A percentile compares a stretch with the other conserved stretches of the same genome.
Conservation (phyloP, 495 filamentous ascomycete species). For the Hyaloscypha finlandica region DNA sequence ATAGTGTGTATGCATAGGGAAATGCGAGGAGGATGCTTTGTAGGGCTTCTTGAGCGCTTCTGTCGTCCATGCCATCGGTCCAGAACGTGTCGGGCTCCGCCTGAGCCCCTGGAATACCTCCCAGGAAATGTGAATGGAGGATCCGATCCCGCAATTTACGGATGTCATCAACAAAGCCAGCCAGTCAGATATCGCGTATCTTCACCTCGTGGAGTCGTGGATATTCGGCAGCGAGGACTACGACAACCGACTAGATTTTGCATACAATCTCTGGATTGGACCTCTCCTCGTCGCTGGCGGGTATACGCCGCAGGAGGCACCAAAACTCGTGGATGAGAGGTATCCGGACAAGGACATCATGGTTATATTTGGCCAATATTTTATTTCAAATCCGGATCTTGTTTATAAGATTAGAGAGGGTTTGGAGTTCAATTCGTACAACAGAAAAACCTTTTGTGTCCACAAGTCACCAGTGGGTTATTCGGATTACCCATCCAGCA, state of each 20-base stretch:
- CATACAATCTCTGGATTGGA: background rate
- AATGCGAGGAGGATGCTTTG: no score
- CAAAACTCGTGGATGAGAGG: conserved; percentile 3
- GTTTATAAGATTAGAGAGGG: conserved; percentile 12
- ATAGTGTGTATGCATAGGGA: no score
- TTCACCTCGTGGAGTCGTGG: background rate
- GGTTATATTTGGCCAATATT: conserved; percentile 20
- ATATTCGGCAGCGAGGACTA: background rate
- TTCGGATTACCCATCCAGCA: conserved; percentile 6
- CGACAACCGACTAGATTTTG: background rate
- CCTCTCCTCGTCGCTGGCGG: background rate
- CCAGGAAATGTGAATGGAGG: conserved; percentile 2
- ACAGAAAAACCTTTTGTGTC: conserved; percentile 16
- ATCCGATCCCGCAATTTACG: conserved; percentile 9
- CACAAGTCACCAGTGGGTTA: conserved; percentile 24
- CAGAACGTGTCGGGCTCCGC: background rate
- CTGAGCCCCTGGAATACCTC: background rate
- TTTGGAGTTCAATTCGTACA: conserved; percentile 11
- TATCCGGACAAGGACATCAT: conserved; percentile 4
- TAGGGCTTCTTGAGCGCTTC: no score
- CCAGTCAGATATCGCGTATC: background rate
- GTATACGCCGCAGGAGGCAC: conserved; percentile 3
- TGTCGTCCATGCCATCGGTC: background rate
- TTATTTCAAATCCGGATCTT: conserved; percentile 23
- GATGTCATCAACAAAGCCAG: background rate